Evolutionary conservation across 1,284 basidiomycete species (phyloP), one percentile per base, ranked within the genome.

Genomic region (Pseudozyma sp.): DNA sequence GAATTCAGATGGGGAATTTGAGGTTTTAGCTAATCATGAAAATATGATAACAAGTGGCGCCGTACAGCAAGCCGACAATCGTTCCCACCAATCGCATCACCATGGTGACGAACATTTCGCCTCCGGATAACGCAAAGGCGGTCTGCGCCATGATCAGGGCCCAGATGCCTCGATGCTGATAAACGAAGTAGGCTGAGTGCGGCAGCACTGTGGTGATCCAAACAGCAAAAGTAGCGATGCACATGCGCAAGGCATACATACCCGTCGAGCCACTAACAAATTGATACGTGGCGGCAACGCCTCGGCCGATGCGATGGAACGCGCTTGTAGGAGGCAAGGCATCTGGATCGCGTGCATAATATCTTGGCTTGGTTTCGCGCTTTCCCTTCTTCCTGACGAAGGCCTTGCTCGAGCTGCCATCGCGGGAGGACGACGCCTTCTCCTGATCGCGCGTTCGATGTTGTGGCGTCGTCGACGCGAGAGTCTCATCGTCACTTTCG

Each of bases 21-120:
- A n/a, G n/a, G n/a, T n/a, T n/a, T n/a, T n/a, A n/a, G n/a, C n/a
- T n/a, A n/a, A n/a, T n/a, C n/a, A n/a, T n/a, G n/a, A n/a, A n/a
- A n/a, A n/a, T n/a, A n/a, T n/a, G n/a, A 93, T 76, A 92, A 87
- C 1, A 89, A 86, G 73, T n/a, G n/a, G 90, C 88, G 1, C 93
- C 94, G 6, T 90, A 82, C 1, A 91, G 64, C 6, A 90, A 89
- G 10, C 84, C 79, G 5, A 78, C 11, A n/a, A 76, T 68, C 0
- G 79, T 81, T 18, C 78, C 79, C 10, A 73, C 52, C 6, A 83
- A 38, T 9, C 84, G 76, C 14, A 54, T 52, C 2, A 76, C 55
- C 40, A 81, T 77, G 8, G 78, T 76, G 45, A 80, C 76, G 5
- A 78, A 52, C 13, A 80, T 74, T 51, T 85, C 83, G 25, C 83